phyloP scores from a whole-genome alignment of 441 rosid species.

The Adansonia rubrostipa region DNA sequence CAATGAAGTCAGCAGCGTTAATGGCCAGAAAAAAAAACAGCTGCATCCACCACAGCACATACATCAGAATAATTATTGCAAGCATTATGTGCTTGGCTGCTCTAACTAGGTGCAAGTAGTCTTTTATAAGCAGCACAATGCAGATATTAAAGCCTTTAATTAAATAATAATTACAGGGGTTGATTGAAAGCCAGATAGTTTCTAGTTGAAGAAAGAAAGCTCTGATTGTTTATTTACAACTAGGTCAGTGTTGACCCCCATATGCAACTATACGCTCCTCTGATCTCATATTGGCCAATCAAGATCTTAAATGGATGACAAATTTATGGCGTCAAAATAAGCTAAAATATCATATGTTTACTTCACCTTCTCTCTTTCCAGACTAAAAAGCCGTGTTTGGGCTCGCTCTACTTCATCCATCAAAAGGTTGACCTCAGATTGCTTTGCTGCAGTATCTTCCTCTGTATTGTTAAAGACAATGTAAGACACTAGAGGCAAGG shows the following conservation, averaged over 20 bases:
- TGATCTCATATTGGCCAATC: not conserved
- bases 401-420: constrained; percentile 99
- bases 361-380: constrained; percentile 95
- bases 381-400: constrained; percentile 88
- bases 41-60: not conserved
- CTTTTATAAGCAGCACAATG: not conserved
- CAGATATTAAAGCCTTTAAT: not conserved
- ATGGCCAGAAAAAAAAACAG: not conserved
- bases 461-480: constrained; percentile 50
- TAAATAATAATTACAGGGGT: constrained; percentile 1
- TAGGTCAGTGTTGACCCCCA: not conserved
- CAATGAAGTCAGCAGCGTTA: not conserved
- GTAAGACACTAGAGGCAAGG: constrained; percentile 21
- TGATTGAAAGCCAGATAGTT: constrained; percentile 5
- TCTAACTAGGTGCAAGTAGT: not conserved
- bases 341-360: constrained; percentile 6
- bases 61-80: constrained; percentile 16
- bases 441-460: constrained; percentile 93
- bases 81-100: not conserved
- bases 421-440: constrained; percentile 87
- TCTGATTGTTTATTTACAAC: not conserved
- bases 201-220: constrained; percentile 2
- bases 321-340: not conserved
- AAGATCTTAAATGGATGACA: constrained; percentile 10
- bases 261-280: not conserved